A percentile compares a stretch with the other conserved stretches of the same genome.
Conservation (phyloP, 1,139 yeast genomes). For the Magnusiomyces paraingens region DNA sequence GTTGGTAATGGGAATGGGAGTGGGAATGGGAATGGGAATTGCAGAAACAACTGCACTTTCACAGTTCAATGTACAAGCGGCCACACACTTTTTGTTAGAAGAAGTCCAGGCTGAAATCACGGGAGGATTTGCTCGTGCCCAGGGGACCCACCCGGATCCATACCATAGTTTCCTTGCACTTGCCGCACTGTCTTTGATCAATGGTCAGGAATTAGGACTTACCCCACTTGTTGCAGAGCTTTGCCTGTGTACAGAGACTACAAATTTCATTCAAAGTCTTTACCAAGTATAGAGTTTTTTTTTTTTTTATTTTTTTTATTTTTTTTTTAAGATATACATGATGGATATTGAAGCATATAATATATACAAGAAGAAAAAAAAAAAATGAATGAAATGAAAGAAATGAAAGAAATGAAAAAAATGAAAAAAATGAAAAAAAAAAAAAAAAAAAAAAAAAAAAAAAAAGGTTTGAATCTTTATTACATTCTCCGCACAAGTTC, state of each 20-base stretch:
- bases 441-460: not conserved
- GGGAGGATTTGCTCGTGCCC: conserved; percentile 81
- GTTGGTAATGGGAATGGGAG: conserved; percentile 8
- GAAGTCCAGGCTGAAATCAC: conserved; percentile 55
- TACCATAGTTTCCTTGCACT: conserved; percentile 38
- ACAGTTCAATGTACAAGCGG: conserved; percentile 38
- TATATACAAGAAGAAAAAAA: not conserved
- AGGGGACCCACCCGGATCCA: conserved; percentile 51
- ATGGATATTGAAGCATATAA: not conserved
- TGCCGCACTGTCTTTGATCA: conserved; percentile 31
- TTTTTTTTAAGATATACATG: too few species aligned
- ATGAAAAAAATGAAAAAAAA: not conserved
- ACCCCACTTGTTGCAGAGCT: not conserved
- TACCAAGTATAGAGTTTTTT: too few species aligned
- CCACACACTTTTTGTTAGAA: conserved; percentile 45
- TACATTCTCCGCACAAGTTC: conserved; percentile 47
- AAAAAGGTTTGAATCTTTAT: not conserved
- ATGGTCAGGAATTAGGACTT: not conserved
- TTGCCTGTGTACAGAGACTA: not conserved
- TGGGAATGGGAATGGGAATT: conserved; percentile 8
- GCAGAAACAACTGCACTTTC: not conserved
- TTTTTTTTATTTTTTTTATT: too few species aligned
- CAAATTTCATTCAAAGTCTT: not conserved
- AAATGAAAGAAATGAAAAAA: not conserved
- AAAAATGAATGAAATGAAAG: too few species aligned